These are phyloP conservation scores for Ustilago nuda DNA, from an alignment of 1,284 basidiomycete genomes.

Conservation along the genomic window DNA sequence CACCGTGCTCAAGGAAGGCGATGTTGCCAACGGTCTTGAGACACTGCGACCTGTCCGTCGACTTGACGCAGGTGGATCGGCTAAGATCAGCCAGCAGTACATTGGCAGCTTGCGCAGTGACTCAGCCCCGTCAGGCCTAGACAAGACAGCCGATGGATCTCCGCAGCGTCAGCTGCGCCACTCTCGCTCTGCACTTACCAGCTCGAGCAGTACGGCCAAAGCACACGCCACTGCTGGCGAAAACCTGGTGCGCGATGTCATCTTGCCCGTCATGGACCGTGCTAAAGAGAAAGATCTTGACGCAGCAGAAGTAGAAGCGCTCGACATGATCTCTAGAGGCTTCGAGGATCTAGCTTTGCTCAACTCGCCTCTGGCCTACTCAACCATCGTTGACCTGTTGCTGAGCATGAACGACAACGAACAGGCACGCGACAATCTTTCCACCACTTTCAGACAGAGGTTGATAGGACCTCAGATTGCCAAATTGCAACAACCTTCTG, in stretches of 20 bases:
- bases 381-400: conserved; percentile 86
- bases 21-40: conserved; percentile 76
- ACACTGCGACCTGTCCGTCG: conserved; percentile 93
- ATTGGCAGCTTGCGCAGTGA: conserved; percentile 73
- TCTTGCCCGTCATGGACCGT: conserved; percentile 59
- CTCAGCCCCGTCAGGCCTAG: conserved; percentile 32
- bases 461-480: conserved; percentile 31
- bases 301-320: conserved; percentile 84
- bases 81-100: conserved; percentile 82
- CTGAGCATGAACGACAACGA: conserved; percentile 79
- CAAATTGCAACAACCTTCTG: conserved; percentile 30
- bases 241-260: conserved; percentile 56
- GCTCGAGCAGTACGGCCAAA: conserved; percentile 28
- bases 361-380: conserved; percentile 86
- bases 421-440: conserved; percentile 46
- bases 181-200: conserved; percentile 43
- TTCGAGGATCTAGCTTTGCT: conserved; percentile 84
- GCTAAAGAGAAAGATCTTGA: conserved; percentile 77
- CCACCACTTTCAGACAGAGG: conserved; percentile 53
- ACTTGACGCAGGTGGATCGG: conserved; percentile 81
- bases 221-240: conserved; percentile 47
- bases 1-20: conserved; percentile 81
- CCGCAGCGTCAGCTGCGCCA: conserved; percentile 30
- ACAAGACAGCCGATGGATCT: conserved; percentile 16
- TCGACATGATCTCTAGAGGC: conserved; percentile 88